Base-by-base conservation (phyloP, 2,329 filamentous ascomycete species). In the Fusarium proliferatum region DNA sequence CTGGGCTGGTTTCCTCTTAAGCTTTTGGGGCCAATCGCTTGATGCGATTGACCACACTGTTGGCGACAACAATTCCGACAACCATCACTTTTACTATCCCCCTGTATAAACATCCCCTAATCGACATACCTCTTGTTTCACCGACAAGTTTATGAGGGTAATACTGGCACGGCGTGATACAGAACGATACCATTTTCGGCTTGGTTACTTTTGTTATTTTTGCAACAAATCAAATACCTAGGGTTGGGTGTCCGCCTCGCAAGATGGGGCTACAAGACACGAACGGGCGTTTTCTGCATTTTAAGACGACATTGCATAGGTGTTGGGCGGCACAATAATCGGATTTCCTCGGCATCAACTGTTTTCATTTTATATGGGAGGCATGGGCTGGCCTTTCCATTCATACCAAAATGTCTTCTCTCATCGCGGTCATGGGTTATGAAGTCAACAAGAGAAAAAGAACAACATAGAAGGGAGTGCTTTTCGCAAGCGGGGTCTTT, bases 31-130 rank as follows among this genome's bases (percentile, higher is more conserved):
- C 60, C 53, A 59, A 58, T 63, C 73, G 76, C 78, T 80, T 71
- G 79, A 80, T 42, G 78, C 72, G 69, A 61, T 56, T 61, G 61
- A 41, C 61, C 61, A 55, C 71, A 75, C 77, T 80, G 79, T 76
- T 81, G 79, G 79, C 77, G 79, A 72, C 74, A 73, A 75, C 64
- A 70, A 61, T 62, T 73, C 60, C 71, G 68, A 76, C 73, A 72
- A 70, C 65, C 67, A 76, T 61, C 53, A 72, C 60, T 63, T 59
- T 71, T 60, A 72, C 71, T 49, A 60, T 45, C 69, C 63, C 63
- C 80, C 78, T 86, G 84, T 87, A 86, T 79, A 86, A 87, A 86
- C 82, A 86, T 83, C 81, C 81, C 80, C 83, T 83, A 83, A 82
- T 84, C 83, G 80, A 85, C 83, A 86, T 82, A 84, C 80, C 78